Conservation (phyloP, 345 rosid species). For the Hibiscus trionum region DNA sequence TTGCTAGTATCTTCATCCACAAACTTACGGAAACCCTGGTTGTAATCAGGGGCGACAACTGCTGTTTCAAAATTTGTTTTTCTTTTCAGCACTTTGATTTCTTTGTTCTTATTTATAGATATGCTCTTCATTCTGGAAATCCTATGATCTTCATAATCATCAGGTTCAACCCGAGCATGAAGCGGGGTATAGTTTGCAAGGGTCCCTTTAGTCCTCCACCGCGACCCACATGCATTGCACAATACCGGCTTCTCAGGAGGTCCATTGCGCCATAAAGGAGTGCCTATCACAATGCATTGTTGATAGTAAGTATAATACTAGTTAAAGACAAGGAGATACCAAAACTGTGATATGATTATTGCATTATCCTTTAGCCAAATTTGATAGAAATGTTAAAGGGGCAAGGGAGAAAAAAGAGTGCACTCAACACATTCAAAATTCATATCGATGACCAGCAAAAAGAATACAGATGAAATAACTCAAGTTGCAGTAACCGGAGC, state of each 20-base stretch:
- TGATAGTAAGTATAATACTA: conserved; percentile 15
- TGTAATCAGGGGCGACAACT: conserved; percentile 36
- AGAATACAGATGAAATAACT: neutral
- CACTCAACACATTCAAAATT: neutral
- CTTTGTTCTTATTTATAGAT: conserved; percentile 50
- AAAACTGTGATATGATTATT: neutral
- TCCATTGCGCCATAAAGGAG: conserved; percentile 84
- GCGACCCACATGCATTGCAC: conserved; percentile 80
- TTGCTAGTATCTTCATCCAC: conserved; percentile 83
- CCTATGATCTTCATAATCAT: conserved; percentile 46
- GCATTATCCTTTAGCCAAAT: neutral
- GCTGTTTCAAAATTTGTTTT: conserved; percentile 48
- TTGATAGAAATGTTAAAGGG: neutral
- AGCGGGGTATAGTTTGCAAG: conserved; percentile 68
- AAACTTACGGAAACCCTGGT: conserved; percentile 41
- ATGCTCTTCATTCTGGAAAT: conserved; percentile 38
- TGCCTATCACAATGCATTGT: conserved; percentile 33
- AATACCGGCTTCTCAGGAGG: conserved; percentile 82
- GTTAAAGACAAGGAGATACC: neutral
- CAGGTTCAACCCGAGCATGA: conserved; percentile 56
- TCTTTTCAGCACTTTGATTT: conserved; percentile 60
- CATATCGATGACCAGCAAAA: neutral
- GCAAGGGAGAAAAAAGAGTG: neutral
- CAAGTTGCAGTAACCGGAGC: neutral
- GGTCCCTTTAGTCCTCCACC: conserved; percentile 82